A percentile compares a stretch with the other conserved stretches of the same genome.
Evolutionary conservation across 192 early-diverging fungal genomes (phyloP).

Genomic region (Spizellomyces punctatus): DNA sequence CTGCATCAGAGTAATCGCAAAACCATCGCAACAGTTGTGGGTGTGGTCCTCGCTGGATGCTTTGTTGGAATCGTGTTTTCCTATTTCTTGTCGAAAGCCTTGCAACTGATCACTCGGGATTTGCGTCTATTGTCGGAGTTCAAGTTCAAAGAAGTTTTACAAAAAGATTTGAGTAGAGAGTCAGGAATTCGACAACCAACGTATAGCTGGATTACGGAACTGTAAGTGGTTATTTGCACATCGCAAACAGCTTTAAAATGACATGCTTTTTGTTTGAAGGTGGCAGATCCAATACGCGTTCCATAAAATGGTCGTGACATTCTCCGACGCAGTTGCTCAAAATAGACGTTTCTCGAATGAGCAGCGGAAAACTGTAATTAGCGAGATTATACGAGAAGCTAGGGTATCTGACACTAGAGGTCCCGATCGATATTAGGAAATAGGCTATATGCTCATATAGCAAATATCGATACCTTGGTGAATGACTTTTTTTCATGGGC

Average conservation of each 20-base stretch:
- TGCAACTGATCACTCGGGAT: constrained; percentile 13
- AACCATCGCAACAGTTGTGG: constrained; percentile 10
- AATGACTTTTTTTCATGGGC: too few species aligned
- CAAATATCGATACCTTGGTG: too few species aligned
- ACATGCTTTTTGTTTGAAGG: not conserved
- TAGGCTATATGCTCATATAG: too few species aligned
- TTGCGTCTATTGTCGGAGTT: constrained; percentile 7
- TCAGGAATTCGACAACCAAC: constrained; percentile 4
- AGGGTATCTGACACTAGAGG: too few species aligned
- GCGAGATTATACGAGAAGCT: too few species aligned
- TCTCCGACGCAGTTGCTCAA: constrained; percentile 16
- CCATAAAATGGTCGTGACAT: constrained; percentile 24
- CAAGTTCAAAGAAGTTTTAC: constrained; percentile 31
- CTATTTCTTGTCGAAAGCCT: constrained; percentile 1
- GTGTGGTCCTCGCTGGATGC: constrained; percentile 12
- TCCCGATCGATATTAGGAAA: too few species aligned
- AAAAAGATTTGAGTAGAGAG: constrained; percentile 16
- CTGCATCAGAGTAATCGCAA: not conserved
- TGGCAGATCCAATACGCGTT: constrained; percentile 25
- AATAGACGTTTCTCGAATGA: not conserved
- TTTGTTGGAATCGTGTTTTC: constrained; percentile 3
- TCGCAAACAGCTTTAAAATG: not conserved
- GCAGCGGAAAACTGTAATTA: too few species aligned
- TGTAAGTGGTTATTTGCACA: not conserved
- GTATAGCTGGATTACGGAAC: constrained; percentile 15